These are phyloP conservation scores for Huntiella bhutanensis DNA, from an alignment of 2,329 filamentous ascomycete genomes.

Conservation along the genomic window DNA sequence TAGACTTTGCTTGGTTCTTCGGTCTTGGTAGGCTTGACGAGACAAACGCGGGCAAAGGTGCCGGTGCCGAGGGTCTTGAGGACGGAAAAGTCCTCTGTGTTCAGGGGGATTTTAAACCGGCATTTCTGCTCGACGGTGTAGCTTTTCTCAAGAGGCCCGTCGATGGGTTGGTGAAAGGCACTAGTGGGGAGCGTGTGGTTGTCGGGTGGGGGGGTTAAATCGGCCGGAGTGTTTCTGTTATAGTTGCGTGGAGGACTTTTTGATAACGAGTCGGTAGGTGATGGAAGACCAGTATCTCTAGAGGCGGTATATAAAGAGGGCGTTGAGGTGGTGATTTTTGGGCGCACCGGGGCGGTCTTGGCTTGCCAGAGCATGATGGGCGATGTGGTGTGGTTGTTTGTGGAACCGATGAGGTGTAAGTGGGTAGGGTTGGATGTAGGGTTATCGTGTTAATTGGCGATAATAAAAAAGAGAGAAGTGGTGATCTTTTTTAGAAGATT, in stretches of 20 bases:
- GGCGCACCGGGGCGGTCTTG: slow-evolving; percentile 1
- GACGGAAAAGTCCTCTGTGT: slow-evolving; percentile 45
- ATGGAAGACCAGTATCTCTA: neutral
- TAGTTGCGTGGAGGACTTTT: neutral
- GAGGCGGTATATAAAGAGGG: neutral
- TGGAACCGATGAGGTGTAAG: neutral
- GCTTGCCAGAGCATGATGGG: slow-evolving; percentile 10
- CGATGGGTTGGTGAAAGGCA: neutral
- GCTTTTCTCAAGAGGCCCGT: neutral
- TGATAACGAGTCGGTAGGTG: neutral
- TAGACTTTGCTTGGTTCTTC: slow-evolving; percentile 45
- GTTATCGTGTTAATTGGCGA: neutral
- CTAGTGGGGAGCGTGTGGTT: neutral
- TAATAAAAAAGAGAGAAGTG: too few species aligned
- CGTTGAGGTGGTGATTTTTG: neutral
- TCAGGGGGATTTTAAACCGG: slow-evolving; percentile 13
- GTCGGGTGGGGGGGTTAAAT: neutral
- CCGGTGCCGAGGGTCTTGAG: slow-evolving; percentile 63
- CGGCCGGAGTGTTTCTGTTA: neutral
- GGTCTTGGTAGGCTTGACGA: slow-evolving; percentile 43
- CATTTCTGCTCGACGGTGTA: slow-evolving; percentile 10
- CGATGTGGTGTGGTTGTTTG: neutral
- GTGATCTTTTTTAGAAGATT: too few species aligned
- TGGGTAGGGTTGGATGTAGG: too few species aligned
- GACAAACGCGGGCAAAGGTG: slow-evolving; percentile 67